These are phyloP conservation scores for Populus trichocarpa DNA, from an alignment of 441 rosid species.

Conservation along the genomic window DNA sequence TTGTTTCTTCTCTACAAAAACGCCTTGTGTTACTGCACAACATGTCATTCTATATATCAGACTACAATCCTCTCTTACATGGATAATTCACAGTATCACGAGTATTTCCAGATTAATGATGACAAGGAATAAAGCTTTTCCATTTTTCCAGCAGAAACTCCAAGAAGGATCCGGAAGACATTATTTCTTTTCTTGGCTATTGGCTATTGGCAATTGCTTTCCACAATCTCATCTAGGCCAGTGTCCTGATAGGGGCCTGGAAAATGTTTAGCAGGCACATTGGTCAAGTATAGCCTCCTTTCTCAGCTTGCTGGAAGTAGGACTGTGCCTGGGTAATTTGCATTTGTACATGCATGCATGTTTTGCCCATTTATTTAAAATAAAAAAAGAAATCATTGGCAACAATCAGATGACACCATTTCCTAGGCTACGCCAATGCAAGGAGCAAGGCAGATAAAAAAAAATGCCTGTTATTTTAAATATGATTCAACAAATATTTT, in stretches of 20 bases:
- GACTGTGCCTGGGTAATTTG: not conserved
- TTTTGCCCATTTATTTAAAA: not conserved
- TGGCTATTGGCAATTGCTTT: not conserved
- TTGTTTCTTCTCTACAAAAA: too few species aligned
- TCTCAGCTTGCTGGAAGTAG: not conserved
- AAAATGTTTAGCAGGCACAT: not conserved
- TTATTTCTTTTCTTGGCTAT: too few species aligned
- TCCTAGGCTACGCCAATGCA: not conserved
- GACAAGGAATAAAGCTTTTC: too few species aligned
- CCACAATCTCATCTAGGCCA: not conserved
- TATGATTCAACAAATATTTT: conserved; percentile 21
- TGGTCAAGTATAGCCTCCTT: not conserved
- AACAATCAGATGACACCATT: not conserved
- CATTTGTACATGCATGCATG: not conserved
- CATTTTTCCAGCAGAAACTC: too few species aligned
- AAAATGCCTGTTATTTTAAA: conserved; percentile 1
- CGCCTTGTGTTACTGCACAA: too few species aligned
- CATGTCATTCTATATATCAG: too few species aligned
- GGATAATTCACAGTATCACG: too few species aligned
- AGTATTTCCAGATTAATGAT: too few species aligned
- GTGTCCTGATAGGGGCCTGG: not conserved
- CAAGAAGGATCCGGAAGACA: too few species aligned
- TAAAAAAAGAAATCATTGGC: not conserved
- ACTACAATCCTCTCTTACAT: too few species aligned
- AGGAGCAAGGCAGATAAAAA: not conserved